Percentiles rank a stretch among this genome's conserved stretches.
phyloP scores from a whole-genome alignment of 495 filamentous ascomycete species.

The Hypoxylon subgilvum region DNA sequence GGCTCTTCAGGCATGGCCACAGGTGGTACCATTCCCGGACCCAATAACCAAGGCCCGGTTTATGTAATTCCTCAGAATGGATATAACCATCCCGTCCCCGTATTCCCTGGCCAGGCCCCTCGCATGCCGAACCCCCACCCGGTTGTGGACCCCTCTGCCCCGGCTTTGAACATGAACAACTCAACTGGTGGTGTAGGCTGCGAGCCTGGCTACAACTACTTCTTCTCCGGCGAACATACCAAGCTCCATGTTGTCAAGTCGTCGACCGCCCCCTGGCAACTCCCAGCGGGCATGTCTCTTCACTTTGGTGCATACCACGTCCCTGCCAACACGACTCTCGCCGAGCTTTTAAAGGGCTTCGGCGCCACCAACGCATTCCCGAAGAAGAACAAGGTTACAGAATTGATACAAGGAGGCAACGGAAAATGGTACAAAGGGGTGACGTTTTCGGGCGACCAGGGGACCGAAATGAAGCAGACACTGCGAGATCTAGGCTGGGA shows the following conservation, averaged over 20 bases:
- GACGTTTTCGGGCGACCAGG: slow-evolving; percentile 39
- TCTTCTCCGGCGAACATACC: slow-evolving; percentile 55
- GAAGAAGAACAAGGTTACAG: slow-evolving; percentile 50
- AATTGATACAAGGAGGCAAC: slow-evolving; percentile 47
- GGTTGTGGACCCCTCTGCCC: slow-evolving; percentile 53
- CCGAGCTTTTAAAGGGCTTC: slow-evolving; percentile 54
- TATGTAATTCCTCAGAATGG: slow-evolving; percentile 31
- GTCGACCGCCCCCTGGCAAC: slow-evolving; percentile 51
- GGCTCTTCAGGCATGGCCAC: neutral
- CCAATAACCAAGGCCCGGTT: slow-evolving; percentile 10
- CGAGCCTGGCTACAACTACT: slow-evolving; percentile 60
- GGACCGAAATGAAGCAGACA: slow-evolving; percentile 34
- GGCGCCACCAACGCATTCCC: slow-evolving; percentile 50
- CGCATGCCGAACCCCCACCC: slow-evolving; percentile 46
- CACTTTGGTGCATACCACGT: slow-evolving; percentile 48
- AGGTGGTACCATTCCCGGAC: slow-evolving; percentile 13
- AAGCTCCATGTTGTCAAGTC: slow-evolving; percentile 56
- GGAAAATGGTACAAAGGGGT: slow-evolving; percentile 49
- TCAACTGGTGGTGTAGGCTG: slow-evolving; percentile 61
- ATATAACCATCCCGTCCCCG: slow-evolving; percentile 21
- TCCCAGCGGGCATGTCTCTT: slow-evolving; percentile 32
- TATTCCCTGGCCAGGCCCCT: slow-evolving; percentile 26
- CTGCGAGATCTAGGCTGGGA: slow-evolving; percentile 49
- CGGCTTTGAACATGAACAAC: slow-evolving; percentile 61
- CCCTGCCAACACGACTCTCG: slow-evolving; percentile 48